Evolutionary conservation across 192 early-diverging fungal genomes (phyloP).

Genomic region (Podila verticillata): DNA sequence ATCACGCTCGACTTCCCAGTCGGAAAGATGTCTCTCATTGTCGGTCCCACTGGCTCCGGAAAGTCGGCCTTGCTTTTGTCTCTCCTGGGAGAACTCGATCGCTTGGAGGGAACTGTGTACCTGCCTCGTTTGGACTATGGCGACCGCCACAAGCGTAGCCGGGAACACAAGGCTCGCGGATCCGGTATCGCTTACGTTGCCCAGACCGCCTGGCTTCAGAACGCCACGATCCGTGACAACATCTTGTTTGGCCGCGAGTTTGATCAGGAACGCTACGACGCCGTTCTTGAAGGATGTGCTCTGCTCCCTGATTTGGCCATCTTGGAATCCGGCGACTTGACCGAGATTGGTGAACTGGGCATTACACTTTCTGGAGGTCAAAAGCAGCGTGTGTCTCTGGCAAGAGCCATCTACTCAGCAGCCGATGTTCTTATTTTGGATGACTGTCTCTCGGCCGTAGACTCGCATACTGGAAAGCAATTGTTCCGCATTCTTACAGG

Average conservation of each 20-base stretch:
- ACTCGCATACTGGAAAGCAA: slow-evolving; percentile 91
- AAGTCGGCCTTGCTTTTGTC: slow-evolving; percentile 85
- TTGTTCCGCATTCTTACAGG: slow-evolving; percentile 82
- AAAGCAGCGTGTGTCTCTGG: slow-evolving; percentile 85
- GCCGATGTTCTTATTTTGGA: slow-evolving; percentile 78
- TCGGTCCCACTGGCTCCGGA: slow-evolving; percentile 89
- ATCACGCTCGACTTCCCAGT: slow-evolving; percentile 73
- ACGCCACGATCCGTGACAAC: slow-evolving; percentile 82
- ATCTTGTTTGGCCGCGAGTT: slow-evolving; percentile 83
- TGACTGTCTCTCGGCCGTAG: slow-evolving; percentile 94
- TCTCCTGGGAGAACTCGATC: slow-evolving; percentile 84
- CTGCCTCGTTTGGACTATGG: slow-evolving; percentile 52
- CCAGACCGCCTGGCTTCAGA: slow-evolving; percentile 78
- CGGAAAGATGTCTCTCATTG: slow-evolving; percentile 80
- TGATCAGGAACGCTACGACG: slow-evolving; percentile 77
- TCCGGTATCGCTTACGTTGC: slow-evolving; percentile 84
- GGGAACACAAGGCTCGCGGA: slow-evolving; percentile 21
- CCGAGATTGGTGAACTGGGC: slow-evolving; percentile 93
- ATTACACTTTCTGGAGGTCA: slow-evolving; percentile 88
- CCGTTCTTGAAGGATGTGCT: slow-evolving; percentile 86
- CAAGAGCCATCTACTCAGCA: slow-evolving; percentile 86
- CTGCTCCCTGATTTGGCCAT: slow-evolving; percentile 87
- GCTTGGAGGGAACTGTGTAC: slow-evolving; percentile 50
- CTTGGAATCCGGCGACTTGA: slow-evolving; percentile 85
- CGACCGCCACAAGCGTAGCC: too few species aligned